Evolutionary conservation across 2,329 filamentous ascomycete species (phyloP).

Genomic region (Cadophora gregata): DNA sequence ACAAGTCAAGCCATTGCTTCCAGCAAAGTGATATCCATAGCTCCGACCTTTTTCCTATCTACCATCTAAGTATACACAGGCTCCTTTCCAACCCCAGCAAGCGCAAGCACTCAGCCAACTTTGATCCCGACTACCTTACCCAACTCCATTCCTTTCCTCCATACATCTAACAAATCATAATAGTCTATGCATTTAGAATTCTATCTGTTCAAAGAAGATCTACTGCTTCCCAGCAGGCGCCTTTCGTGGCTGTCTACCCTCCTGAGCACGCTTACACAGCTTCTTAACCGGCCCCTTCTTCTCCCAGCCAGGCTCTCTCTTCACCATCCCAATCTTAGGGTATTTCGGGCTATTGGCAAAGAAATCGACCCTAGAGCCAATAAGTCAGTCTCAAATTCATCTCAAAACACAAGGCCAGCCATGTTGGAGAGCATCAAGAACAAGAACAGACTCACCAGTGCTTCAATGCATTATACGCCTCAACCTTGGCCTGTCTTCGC

Average conservation of each 20-base stretch:
- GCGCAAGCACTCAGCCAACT: background rate
- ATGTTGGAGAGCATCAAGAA: background rate
- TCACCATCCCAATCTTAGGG: constrained; percentile 76
- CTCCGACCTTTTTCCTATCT: no score
- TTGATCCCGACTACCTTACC: background rate
- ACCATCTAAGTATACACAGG: background rate
- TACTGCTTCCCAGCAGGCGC: constrained; percentile 44
- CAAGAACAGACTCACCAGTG: constrained; percentile 55
- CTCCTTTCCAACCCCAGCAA: background rate
- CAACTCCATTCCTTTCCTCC: background rate
- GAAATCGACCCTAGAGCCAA: constrained; percentile 64
- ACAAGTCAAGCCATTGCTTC: background rate
- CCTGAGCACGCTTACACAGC: constrained; percentile 74
- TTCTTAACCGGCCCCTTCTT: constrained; percentile 55
- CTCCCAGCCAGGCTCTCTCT: constrained; percentile 65
- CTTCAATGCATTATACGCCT: constrained; percentile 70
- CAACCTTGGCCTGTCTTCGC: constrained; percentile 64
- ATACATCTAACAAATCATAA: background rate
- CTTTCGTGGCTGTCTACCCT: constrained; percentile 55
- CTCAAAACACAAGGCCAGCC: background rate
- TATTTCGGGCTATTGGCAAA: constrained; percentile 84
- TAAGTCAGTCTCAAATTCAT: constrained; percentile 45
- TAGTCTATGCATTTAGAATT: no score
- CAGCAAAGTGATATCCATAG: background rate
- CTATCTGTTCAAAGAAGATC: background rate